phyloP scores from a whole-genome alignment of 2,329 filamentous ascomycete genomes.

The Didymella pinodella region DNA sequence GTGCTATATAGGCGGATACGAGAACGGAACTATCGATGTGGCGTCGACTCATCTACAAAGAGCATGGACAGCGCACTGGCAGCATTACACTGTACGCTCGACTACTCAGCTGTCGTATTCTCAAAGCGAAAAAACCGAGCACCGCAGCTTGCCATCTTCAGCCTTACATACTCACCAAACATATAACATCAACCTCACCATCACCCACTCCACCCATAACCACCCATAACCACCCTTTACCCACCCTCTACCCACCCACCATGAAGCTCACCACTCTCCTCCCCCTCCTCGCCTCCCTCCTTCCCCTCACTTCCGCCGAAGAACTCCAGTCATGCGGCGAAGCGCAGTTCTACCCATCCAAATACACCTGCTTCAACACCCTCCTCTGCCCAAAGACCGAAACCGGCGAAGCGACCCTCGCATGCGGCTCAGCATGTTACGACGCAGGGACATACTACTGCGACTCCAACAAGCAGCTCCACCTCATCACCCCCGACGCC shows the following conservation, averaged over 20 bases:
- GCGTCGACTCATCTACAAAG: background rate
- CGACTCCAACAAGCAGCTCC: slow-evolving; percentile 13
- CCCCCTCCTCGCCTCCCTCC: slow-evolving; percentile 3
- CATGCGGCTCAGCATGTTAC: slow-evolving; percentile 20
- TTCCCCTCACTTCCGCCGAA: slow-evolving; percentile 9
- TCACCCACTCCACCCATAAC: background rate
- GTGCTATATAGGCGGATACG: background rate
- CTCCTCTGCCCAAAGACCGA: slow-evolving; percentile 16
- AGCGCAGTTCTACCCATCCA: slow-evolving; percentile 18
- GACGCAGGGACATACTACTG: slow-evolving; percentile 20
- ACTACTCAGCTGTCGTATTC: background rate
- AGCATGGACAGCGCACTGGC: background rate
- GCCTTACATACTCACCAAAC: background rate
- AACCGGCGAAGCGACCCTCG: slow-evolving; percentile 13
- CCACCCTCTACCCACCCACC: background rate
- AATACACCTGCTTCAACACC: slow-evolving; percentile 18
- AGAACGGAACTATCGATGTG: background rate
- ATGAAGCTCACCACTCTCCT: slow-evolving; percentile 12
- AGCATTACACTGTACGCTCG: background rate
- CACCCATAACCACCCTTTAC: background rate
- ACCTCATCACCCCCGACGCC: slow-evolving; percentile 11
- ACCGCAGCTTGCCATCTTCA: background rate
- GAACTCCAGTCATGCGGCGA: slow-evolving; percentile 11
- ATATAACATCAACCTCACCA: background rate
- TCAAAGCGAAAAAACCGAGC: background rate